These are phyloP conservation scores for Yueomyces sinensis DNA, from an alignment of 805 yeast species.

Conservation along the genomic window DNA sequence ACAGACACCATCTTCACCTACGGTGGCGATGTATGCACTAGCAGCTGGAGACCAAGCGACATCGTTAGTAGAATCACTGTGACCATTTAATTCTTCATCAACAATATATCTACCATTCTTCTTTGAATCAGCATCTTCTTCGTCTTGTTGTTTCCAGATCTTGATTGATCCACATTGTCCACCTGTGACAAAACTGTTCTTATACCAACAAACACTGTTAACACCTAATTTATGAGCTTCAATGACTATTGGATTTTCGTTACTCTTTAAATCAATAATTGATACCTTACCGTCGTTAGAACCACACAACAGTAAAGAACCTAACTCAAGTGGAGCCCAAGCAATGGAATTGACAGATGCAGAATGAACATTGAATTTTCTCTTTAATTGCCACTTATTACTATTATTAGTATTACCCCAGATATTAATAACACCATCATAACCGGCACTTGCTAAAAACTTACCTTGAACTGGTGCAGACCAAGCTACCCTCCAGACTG, in stretches of 20 bases:
- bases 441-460: conserved; percentile 86
- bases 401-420: conserved; percentile 94
- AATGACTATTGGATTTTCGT: conserved; percentile 40
- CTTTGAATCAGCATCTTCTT: conserved; percentile 25
- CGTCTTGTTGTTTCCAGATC: conserved; percentile 60
- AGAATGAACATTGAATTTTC: conserved; percentile 42
- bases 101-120: conserved; percentile 44
- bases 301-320: conserved; percentile 80
- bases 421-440: conserved; percentile 85
- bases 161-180: conserved; percentile 92
- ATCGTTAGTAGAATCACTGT: conserved; percentile 91
- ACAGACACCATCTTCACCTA: conserved; percentile 86
- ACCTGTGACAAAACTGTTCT: conserved; percentile 66
- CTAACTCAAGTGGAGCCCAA: conserved; percentile 97
- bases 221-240: conserved; percentile 89
- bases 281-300: conserved; percentile 91
- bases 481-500: conserved; percentile 98
- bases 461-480: conserved; percentile 98
- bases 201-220: conserved; percentile 94
- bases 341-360: conserved; percentile 89
- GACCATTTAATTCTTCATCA: conserved; percentile 70
- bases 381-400: conserved; percentile 73
- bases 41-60: conserved; percentile 92
- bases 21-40: conserved; percentile 79
- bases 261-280: conserved; percentile 83